A percentile compares a stretch with the other conserved stretches of the same genome.
Evolutionary conservation across 805 yeast species (phyloP).

Genomic region (Hanseniaspora thailandica): DNA sequence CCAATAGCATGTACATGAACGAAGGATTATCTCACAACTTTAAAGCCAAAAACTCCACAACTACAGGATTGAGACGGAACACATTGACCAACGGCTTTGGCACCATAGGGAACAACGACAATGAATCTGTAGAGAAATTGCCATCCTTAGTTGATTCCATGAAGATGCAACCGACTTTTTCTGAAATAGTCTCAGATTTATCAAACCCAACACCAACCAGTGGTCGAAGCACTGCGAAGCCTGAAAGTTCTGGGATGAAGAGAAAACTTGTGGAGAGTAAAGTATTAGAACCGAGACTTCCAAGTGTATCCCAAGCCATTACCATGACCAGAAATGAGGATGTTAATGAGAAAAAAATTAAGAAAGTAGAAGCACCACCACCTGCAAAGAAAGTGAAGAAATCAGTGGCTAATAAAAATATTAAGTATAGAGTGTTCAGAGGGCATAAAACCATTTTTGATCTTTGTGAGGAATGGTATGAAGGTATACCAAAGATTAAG

Average conservation of each 20-base stretch:
- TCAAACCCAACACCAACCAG: slow-evolving; percentile 12
- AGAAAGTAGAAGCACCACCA: not conserved
- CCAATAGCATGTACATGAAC: not conserved
- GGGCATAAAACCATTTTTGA: slow-evolving; percentile 32
- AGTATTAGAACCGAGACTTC: not conserved
- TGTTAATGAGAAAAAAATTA: not conserved
- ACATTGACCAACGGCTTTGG: not conserved
- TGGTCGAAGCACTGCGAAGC: not conserved
- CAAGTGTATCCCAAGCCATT: not conserved
- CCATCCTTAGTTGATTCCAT: slow-evolving; percentile 7
- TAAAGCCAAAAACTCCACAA: not conserved
- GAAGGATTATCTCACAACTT: not conserved
- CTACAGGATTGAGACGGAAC: not conserved
- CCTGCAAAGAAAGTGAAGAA: slow-evolving; percentile 25
- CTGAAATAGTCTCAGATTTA: slow-evolving; percentile 14
- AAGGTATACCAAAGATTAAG: slow-evolving; percentile 25
- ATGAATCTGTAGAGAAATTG: not conserved
- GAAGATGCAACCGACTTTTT: slow-evolving; percentile 14
- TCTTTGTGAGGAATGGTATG: slow-evolving; percentile 30
- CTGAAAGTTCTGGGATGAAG: not conserved
- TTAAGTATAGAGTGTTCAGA: slow-evolving; percentile 29
- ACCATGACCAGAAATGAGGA: not conserved
- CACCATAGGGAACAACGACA: not conserved
- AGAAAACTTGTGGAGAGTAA: not conserved
- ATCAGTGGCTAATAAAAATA: slow-evolving; percentile 22